These are phyloP conservation scores for Clitoria ternatea DNA, from an alignment of 306 rosid genomes.

Conservation along the genomic window DNA sequence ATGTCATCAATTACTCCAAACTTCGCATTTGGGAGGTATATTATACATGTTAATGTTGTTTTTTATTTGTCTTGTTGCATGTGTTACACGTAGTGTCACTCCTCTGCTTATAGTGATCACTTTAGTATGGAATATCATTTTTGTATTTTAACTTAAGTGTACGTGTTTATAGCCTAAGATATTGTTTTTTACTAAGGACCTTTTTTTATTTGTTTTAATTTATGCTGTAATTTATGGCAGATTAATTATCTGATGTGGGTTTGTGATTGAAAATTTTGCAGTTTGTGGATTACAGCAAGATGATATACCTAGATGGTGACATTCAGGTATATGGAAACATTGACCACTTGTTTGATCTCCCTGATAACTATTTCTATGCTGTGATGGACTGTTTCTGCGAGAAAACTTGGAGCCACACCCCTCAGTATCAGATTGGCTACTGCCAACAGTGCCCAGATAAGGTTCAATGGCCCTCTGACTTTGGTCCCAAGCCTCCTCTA, in stretches of 20 bases:
- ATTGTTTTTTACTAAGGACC: not conserved
- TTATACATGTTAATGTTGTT: not conserved
- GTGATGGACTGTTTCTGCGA: constrained; percentile 92
- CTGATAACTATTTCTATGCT: constrained; percentile 54
- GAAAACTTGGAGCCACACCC: constrained; percentile 55
- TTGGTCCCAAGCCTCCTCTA: constrained; percentile 66
- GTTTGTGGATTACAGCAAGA: constrained; percentile 75
- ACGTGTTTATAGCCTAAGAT: not conserved
- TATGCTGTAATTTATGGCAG: not conserved
- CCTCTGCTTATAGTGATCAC: not conserved
- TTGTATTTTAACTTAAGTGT: not conserved
- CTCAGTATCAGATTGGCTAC: constrained; percentile 57
- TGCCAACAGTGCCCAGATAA: constrained; percentile 75
- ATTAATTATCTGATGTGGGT: not conserved
- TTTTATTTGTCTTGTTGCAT: not conserved
- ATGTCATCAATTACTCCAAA: constrained; percentile 88
- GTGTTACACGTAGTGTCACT: constrained; percentile 13
- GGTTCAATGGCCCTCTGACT: constrained; percentile 51
- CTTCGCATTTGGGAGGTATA: constrained; percentile 86
- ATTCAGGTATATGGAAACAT: constrained; percentile 71
- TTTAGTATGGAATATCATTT: not conserved
- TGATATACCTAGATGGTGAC: constrained; percentile 78
- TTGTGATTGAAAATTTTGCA: constrained; percentile 11
- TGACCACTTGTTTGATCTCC: constrained; percentile 60
- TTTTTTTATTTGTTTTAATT: not conserved